Evolutionary conservation across 2,329 filamentous ascomycete genomes (phyloP).

Genomic region (Fonsecaea nubica): DNA sequence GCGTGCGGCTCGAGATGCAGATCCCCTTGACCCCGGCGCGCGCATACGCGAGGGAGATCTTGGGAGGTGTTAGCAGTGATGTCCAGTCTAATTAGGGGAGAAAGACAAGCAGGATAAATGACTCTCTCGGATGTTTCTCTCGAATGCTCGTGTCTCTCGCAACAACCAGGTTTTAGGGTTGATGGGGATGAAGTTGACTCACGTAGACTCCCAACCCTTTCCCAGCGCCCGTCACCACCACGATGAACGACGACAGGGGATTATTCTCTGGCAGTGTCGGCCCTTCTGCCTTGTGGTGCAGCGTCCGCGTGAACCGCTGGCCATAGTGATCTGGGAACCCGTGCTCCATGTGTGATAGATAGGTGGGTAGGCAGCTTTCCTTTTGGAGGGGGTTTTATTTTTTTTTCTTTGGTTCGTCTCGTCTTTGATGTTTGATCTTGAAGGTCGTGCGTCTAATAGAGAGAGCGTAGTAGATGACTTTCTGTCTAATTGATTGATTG

Average conservation of each 20-base stretch:
- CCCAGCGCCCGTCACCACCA: constrained; percentile 49
- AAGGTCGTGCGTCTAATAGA: too few species aligned
- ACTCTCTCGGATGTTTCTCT: too few species aligned
- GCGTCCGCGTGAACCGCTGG: constrained; percentile 26
- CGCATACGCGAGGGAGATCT: constrained; percentile 44
- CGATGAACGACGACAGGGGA: constrained; percentile 27
- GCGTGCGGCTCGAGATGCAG: constrained; percentile 43
- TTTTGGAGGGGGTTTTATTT: too few species aligned
- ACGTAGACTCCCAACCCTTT: constrained; percentile 45
- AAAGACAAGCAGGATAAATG: background rate
- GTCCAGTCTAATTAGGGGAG: background rate
- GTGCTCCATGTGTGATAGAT: background rate
- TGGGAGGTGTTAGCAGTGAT: background rate
- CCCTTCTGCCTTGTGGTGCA: constrained; percentile 30
- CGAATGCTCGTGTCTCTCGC: background rate
- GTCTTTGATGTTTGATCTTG: too few species aligned
- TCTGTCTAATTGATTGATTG: too few species aligned
- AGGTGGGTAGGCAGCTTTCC: too few species aligned
- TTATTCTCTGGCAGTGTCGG: constrained; percentile 35
- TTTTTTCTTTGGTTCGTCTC: too few species aligned
- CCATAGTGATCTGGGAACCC: constrained; percentile 15
- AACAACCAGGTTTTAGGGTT: background rate
- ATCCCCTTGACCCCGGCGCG: constrained; percentile 49
- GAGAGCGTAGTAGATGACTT: too few species aligned
- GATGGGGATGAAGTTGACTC: background rate